Evolutionary conservation across 2,329 filamentous ascomycete species (phyloP), one percentile per base, ranked within the genome.

Genomic region (Penicillium rolfsii): DNA sequence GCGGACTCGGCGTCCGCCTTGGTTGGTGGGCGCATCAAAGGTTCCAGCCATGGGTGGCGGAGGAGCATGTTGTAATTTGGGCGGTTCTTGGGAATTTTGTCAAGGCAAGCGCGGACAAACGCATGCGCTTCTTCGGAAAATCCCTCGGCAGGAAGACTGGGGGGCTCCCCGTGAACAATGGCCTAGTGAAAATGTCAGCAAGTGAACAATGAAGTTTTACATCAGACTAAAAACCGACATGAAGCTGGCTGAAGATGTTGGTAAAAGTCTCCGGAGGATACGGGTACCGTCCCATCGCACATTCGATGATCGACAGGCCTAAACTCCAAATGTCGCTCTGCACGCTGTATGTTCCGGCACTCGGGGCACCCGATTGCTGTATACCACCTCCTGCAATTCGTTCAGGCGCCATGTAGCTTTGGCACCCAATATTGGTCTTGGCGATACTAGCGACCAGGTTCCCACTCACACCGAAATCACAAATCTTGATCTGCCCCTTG

Each of bases 361-460:
- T 85, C 60, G 87, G 86, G 19, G 88, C 83, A 28, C 89, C 89
- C 4, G 87, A 84, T 63, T 89, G 85, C 60, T 91, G 87, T 71
- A 93, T 87, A 24, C 90, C 90, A 59, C 93, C 93, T 52, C 91
- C 92, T 8, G 92, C 92, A 71, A 99, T 99, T 66, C 95, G 84
- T 77, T 99, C 95, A 0, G 95, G 95, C 0, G 95, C 95, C 95
- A 99, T 99, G 80, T 99, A 99, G 73, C 93, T 97, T 79, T 99
- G 95, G 73, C 95, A 99, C 41, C 95, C 95, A 71, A 99, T 99
- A 74, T 99, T 99, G 30, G 95, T 99, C 79, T 96, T 97, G 55
- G 95, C 95, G 71, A 98, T 98, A 80, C 93, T 97, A 26, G 95
- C 94, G 24, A 99, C 95, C 26, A 99, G 81, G 71, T 99, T 99